Evolutionary conservation across 2,329 filamentous ascomycete species (phyloP), one percentile per base, ranked within the genome.

Genomic region (Aspergillus hiratsukae): DNA sequence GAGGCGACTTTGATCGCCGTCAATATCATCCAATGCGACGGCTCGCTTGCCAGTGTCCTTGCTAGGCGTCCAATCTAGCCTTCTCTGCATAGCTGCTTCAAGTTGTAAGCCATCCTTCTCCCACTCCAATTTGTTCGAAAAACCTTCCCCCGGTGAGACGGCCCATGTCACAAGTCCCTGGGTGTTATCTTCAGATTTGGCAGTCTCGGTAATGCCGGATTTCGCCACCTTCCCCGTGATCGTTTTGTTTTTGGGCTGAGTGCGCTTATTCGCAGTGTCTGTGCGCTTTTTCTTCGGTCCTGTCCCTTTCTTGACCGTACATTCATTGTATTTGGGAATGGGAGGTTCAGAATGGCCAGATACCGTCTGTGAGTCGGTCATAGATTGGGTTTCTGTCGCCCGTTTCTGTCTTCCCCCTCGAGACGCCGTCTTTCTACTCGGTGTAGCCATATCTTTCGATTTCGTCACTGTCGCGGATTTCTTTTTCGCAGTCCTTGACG

Each of bases 11-110:
- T n/a, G n/a, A 19, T 46, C 52, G 28, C 55, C 50, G 1, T 46
- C 50, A 19, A 54, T 51, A 25, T 56, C 56, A 7, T 58, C 59
- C 31, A 63, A 56, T 41, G 65, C 62, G 31, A 59, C 60, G 41
- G 59, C 64, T 55, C 67, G 57, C 3, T 68, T 56, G 1, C 61
- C 63, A 45, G 76, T 77, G 35, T 76, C 67, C 49, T 76, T 79
- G 3, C 84, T 81, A 2, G 87, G 88, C 1, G 89, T 91, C 89
- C 88, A 91, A 56, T 86, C 80, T 14, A 74, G 66, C 58, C 84
- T 80, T 57, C 88, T 78, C 48, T 74, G 76, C 27, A 81, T 69
- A 7, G 87, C 88, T 48, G 68, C 59, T 59, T 72, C 72, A 25
- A 76, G 53, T n/a, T 72, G 64, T 27, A 75, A 52, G 4, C 61